Base-by-base conservation (phyloP, 2,329 filamentous ascomycete species). In the Exserohilum turcica region DNA sequence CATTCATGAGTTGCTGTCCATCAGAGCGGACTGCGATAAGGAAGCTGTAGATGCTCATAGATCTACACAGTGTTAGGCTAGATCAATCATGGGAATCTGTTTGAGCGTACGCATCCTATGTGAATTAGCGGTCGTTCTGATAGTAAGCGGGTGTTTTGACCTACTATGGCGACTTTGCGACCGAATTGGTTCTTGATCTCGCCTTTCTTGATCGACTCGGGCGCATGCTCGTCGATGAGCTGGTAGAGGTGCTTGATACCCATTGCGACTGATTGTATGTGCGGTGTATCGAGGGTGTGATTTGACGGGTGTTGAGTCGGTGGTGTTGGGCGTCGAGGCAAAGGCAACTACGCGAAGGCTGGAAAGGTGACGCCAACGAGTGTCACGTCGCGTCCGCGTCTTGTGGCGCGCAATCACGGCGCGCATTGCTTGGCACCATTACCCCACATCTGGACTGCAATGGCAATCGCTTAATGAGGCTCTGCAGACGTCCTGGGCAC, bases 141-240 rank as follows among this genome's bases (percentile, higher is more conserved):
- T 12, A 38, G 18, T 18, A n/a, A 2, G 16, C 19, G 13, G 15
- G 8, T 9, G 19, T 6, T 18, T 15, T 13, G 6, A 65, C 90
- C 73, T 81, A 96, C 92, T 77, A 97, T 97, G 46, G 93, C 93
- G 57, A 99, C 93, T 79, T 99, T 99, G 74, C 94, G 90, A 60
- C 94, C 94, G 74, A 99, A 99, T 63, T 99, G 94, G 67, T 93
- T 93, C 80, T 99, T 99, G 82, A 99, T 99, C 73, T 99, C 94
- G 56, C 94, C 91, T 71, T 92, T 89, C 77, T 97, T 97, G 82
- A 97, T 85, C 29, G 94, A 89, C 78, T 92, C 90, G n/a, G 94
- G 94, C 62, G 92, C 90, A 79, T 97, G 89, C 72, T 97, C 92
- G 56, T 75, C 75, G 61, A 81, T 79, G 61, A 81, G 70, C 66